Base-by-base conservation (phyloP, 202 grass and related monocot species). In the Saccharum hybrid region DNA sequence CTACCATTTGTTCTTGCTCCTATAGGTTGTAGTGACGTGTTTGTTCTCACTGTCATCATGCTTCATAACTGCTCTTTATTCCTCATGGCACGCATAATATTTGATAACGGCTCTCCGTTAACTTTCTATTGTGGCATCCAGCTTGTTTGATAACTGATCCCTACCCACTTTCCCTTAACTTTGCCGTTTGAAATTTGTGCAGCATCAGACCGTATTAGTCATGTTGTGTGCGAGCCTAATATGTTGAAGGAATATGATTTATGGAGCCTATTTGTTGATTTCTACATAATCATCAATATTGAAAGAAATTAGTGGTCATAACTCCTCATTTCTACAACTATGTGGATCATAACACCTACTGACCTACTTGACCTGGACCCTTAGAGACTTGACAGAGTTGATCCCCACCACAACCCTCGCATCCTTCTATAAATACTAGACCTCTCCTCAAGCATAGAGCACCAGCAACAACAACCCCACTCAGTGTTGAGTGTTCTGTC, bases 361-460 rank as follows among this genome's bases (percentile, higher is more conserved):
- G 1, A 15, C 26, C 41, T 43, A 79, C 76, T 66, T 63, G 74
- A 5, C 54, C 15, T 84, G 38, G 74, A 73, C 49, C 16, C 69
- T 28, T 4, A 61, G 23, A 34, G 59, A 39, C 57, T 65, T 21
- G 63, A 84, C 26, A 62, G 22, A 3, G 38, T 31, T 1, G 19
- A 10, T 59, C 63, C 70, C 16, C 13, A 34, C 14, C 31, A 13
- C 7, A 12, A 9, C 18, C 43, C 2, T 4, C 41, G 1, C n/a
- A 1, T 3, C 36, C 16, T 21, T 21, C 70, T 84, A 85, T 85
- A 85, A 81, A 63, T 71, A 71, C 9, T 9, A 10, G 0, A 19
- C 8, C 57, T 60, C 5, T 5, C 23, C 31, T 5, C 3, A 4
- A 5, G 1, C 46, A 8, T 11, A 41, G 51, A 51, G 2, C 38